A percentile compares a stretch with the other conserved stretches of the same genome.
Conservation (phyloP, 2,329 filamentous ascomycete genomes). For the Rasamsonia emersonii region DNA sequence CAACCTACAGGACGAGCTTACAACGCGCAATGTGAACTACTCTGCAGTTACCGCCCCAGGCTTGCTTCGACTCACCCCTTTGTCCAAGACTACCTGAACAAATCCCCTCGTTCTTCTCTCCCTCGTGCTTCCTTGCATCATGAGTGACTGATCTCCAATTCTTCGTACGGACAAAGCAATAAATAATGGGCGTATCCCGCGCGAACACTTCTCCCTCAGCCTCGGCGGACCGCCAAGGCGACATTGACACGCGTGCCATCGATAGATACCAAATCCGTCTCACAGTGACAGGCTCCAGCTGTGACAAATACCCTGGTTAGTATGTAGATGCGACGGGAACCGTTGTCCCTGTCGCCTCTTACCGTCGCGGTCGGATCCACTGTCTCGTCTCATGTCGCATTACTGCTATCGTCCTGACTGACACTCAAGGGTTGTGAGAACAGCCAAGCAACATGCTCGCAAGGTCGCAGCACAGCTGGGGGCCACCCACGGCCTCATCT, state of each 20-base stretch:
- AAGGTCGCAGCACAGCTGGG: slow-evolving; percentile 37
- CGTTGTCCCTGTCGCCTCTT: neutral
- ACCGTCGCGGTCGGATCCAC: slow-evolving; percentile 1
- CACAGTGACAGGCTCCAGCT: slow-evolving; percentile 17
- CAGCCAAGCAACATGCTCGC: slow-evolving; percentile 44
- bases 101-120: too few species aligned
- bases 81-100: too few species aligned
- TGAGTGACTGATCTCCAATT: too few species aligned
- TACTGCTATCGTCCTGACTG: slow-evolving; percentile 7
- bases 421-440: neutral
- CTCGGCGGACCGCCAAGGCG: neutral
- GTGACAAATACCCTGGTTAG: slow-evolving; percentile 35
- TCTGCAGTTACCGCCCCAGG: too few species aligned
- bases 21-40: too few species aligned
- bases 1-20: too few species aligned
- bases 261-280: slow-evolving; percentile 22
- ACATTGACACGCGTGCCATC: slow-evolving; percentile 1
- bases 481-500: slow-evolving; percentile 44
- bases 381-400: neutral
- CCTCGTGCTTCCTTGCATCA: too few species aligned
- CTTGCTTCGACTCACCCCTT: too few species aligned
- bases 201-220: neutral
- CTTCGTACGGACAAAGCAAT: too few species aligned
- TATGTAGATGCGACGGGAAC: slow-evolving; percentile 4
- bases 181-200: too few species aligned